These are phyloP conservation scores for Danielia oregonensis DNA, from an alignment of 805 yeast genomes.

Conservation along the genomic window DNA sequence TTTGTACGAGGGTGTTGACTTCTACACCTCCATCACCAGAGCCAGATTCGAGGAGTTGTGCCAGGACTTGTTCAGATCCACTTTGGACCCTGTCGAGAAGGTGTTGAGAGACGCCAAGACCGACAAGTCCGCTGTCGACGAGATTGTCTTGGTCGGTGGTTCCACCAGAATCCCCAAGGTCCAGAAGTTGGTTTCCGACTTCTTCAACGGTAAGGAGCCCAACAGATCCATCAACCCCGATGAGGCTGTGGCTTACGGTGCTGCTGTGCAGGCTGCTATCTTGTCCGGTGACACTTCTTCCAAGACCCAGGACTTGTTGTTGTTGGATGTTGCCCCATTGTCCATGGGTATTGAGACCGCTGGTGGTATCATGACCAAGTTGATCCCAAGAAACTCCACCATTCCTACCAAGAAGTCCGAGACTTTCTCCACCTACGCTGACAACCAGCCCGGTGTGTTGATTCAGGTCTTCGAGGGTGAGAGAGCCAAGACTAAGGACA, in stretches of 20 bases:
- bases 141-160: slow-evolving; percentile 48
- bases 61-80: slow-evolving; percentile 41
- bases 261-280: slow-evolving; percentile 99
- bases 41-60: slow-evolving; percentile 48
- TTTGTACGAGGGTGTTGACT: slow-evolving; percentile 46
- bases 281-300: slow-evolving; percentile 65
- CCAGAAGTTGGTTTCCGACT: slow-evolving; percentile 43
- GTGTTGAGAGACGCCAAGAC: slow-evolving; percentile 44
- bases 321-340: slow-evolving; percentile 96
- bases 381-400: slow-evolving; percentile 97
- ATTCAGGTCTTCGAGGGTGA: slow-evolving; percentile 98
- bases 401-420: slow-evolving; percentile 97
- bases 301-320: slow-evolving; percentile 86
- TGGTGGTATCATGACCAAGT: slow-evolving; percentile 98
- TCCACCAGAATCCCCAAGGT: slow-evolving; percentile 50
- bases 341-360: slow-evolving; percentile 98
- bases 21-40: slow-evolving; percentile 44
- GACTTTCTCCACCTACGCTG: slow-evolving; percentile 94
- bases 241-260: slow-evolving; percentile 56
- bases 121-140: slow-evolving; percentile 43
- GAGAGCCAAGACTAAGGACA: slow-evolving; percentile 93
- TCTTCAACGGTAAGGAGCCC: slow-evolving; percentile 45
- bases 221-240: slow-evolving; percentile 48
- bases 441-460: slow-evolving; percentile 97
- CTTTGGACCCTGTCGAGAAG: slow-evolving; percentile 46